Conservation (phyloP, 2,329 filamentous ascomycete species). For the Trichoderma gracile region DNA sequence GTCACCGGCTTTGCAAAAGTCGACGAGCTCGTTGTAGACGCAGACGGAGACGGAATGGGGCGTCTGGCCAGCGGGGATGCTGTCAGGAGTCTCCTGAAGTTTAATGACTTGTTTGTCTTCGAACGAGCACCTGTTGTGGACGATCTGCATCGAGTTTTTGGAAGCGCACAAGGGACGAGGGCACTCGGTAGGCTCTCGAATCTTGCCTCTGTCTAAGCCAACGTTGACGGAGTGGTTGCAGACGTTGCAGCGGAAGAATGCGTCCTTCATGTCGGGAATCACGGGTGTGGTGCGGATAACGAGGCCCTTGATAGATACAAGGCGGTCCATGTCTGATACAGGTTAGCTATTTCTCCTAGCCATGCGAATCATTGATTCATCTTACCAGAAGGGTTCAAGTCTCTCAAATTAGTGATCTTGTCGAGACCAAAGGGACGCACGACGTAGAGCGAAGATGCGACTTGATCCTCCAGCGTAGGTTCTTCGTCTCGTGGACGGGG, state of each 20-base stretch:
- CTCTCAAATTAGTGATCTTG: slow-evolving; percentile 83
- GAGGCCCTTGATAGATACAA: slow-evolving; percentile 91
- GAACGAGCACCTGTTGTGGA: slow-evolving; percentile 93
- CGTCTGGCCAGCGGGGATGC: slow-evolving; percentile 91
- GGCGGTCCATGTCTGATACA: slow-evolving; percentile 80
- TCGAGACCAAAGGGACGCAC: slow-evolving; percentile 89
- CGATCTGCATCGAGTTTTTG: slow-evolving; percentile 96
- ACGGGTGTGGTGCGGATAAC: slow-evolving; percentile 95
- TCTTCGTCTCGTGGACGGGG: slow-evolving; percentile 47
- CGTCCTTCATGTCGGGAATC: slow-evolving; percentile 98
- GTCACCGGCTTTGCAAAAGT: slow-evolving; percentile 97
- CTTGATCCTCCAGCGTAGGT: slow-evolving; percentile 73
- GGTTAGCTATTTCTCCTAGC: not conserved
- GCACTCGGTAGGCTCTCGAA: slow-evolving; percentile 89
- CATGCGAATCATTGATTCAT: not conserved
- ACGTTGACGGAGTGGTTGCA: slow-evolving; percentile 91
- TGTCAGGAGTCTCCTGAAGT: slow-evolving; percentile 94
- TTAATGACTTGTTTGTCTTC: slow-evolving; percentile 99
- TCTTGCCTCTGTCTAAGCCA: slow-evolving; percentile 92
- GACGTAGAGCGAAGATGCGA: slow-evolving; percentile 77
- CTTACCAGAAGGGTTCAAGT: slow-evolving; percentile 82
- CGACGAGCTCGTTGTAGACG: slow-evolving; percentile 94
- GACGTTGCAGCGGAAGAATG: slow-evolving; percentile 92
- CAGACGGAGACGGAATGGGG: slow-evolving; percentile 96
- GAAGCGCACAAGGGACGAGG: slow-evolving; percentile 78